A percentile compares a stretch with the other conserved stretches of the same genome.
Evolutionary conservation across 345 rosid species (phyloP).

Genomic region (Syzygium aromaticum): DNA sequence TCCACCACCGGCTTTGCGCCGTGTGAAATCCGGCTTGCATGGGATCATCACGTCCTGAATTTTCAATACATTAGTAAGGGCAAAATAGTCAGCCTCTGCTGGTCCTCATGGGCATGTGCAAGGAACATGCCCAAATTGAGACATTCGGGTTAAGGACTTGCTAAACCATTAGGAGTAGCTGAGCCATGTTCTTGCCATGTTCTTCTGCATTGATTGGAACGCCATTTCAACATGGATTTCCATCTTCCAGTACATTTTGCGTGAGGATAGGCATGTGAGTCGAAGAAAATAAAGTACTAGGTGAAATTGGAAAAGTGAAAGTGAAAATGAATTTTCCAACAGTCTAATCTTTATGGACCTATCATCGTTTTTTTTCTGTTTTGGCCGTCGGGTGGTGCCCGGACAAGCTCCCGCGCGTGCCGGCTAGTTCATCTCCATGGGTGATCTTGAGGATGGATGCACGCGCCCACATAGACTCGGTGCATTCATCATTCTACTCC

Average conservation of each 20-base stretch:
- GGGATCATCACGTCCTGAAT: not conserved
- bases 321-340: not conserved
- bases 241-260: not conserved
- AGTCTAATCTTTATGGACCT: not conserved
- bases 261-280: not conserved
- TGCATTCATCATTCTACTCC: not conserved
- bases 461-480: not conserved
- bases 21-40: not conserved
- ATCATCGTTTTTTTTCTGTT: not conserved
- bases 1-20: too few relatives aligned
- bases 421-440: not conserved
- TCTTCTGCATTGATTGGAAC: not conserved
- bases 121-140: not conserved
- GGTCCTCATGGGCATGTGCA: not conserved
- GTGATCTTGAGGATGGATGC: not conserved
- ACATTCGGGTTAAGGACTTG: not conserved
- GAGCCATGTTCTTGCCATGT: not conserved
- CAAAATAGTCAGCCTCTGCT: not conserved
- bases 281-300: too few relatives aligned
- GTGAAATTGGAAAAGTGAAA: not conserved
- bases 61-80: not conserved
- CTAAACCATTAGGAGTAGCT: not conserved
- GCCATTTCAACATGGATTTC: not conserved
- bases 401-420: fast-evolving
- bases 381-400: fast-evolving